Conservation (phyloP, 805 yeast species). For the Zygosaccharomyces bisporus region DNA sequence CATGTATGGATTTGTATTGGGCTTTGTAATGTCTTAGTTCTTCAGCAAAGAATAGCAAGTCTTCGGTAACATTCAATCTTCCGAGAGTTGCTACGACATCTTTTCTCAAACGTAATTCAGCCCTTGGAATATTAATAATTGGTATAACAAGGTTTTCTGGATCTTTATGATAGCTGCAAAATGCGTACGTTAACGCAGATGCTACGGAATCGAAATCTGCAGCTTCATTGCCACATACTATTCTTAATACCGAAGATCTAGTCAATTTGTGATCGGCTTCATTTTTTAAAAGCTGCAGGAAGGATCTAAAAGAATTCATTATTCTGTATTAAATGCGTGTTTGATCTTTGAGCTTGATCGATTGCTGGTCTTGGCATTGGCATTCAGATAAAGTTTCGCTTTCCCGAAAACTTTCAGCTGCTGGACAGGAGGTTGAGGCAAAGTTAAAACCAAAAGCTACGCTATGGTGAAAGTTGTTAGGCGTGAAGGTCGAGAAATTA, state of each 20-base stretch:
- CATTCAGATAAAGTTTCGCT: neutral
- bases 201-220: conserved; percentile 89
- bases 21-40: conserved; percentile 45
- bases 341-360: neutral
- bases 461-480: conserved; percentile 24
- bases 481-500: conserved; percentile 16
- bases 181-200: conserved; percentile 70
- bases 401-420: neutral
- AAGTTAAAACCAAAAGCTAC: neutral
- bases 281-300: conserved; percentile 13
- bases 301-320: conserved; percentile 12
- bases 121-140: conserved; percentile 63
- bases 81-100: conserved; percentile 61
- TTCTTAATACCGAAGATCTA: conserved; percentile 8
- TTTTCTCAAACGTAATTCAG: conserved; percentile 63
- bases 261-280: conserved; percentile 8
- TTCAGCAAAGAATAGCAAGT: conserved; percentile 59
- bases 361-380: neutral
- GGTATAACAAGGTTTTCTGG: conserved; percentile 52
- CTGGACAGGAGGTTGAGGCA: neutral
- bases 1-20: conserved; percentile 31
- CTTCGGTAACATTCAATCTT: conserved; percentile 44
- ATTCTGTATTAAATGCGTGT: conserved; percentile 2
- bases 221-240: conserved; percentile 67
- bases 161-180: conserved; percentile 29